These are phyloP conservation scores for Collariella sp. DNA, from an alignment of 495 filamentous ascomycete genomes.

Conservation along the genomic window DNA sequence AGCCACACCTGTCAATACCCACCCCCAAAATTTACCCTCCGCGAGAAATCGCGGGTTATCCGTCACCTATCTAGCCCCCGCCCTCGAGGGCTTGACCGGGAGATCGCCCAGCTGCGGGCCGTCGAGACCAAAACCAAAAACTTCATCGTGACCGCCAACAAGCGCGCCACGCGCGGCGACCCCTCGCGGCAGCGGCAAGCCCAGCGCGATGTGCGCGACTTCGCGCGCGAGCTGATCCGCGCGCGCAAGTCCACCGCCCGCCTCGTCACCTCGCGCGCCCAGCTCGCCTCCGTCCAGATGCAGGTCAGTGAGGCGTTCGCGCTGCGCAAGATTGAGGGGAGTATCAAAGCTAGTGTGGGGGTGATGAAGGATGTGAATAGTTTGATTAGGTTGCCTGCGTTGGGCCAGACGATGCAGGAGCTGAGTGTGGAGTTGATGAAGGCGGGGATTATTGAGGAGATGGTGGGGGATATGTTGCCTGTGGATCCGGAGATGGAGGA, in stretches of 20 bases:
- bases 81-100: conserved; percentile 86
- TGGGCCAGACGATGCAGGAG: conserved; percentile 85
- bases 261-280: conserved; percentile 77
- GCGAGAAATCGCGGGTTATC: neutral
- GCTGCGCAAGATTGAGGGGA: conserved; percentile 92
- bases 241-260: conserved; percentile 65
- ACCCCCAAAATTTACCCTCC: neutral
- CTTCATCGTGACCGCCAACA: conserved; percentile 68
- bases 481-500: conserved; percentile 53
- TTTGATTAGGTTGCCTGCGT: conserved; percentile 73
- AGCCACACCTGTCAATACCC: neutral
- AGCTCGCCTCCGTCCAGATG: conserved; percentile 91
- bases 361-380: conserved; percentile 97
- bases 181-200: conserved; percentile 68
- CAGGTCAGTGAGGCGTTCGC: conserved; percentile 96
- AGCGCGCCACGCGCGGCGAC: conserved; percentile 63
- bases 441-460: conserved; percentile 96
- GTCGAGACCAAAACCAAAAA: conserved; percentile 80
- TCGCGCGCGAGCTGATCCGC: conserved; percentile 79
- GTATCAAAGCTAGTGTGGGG: conserved; percentile 72
- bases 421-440: conserved; percentile 80
- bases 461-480: conserved; percentile 81
- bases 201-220: conserved; percentile 67
- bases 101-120: conserved; percentile 64
- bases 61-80: neutral